Evolutionary conservation across 2,329 filamentous ascomycete species (phyloP).

Genomic region (Cladosporium sp.): DNA sequence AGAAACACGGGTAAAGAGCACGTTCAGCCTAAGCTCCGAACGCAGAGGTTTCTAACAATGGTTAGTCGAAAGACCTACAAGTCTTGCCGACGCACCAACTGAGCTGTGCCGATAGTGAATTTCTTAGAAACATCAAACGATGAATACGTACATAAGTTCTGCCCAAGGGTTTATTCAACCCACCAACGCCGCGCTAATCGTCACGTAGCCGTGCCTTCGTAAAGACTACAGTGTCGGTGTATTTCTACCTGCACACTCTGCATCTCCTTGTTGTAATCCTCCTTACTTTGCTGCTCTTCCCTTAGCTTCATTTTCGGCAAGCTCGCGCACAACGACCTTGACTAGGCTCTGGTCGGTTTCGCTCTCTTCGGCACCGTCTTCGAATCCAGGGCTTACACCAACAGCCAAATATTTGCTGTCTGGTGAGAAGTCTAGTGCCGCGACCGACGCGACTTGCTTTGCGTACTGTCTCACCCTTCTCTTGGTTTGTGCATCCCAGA

Average conservation of each 20-base stretch:
- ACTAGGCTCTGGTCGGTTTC: conserved; percentile 63
- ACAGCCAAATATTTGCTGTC: conserved; percentile 76
- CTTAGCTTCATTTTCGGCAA: conserved; percentile 83
- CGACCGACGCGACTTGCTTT: conserved; percentile 72
- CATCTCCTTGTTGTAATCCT: not conserved
- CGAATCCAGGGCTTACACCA: conserved; percentile 79
- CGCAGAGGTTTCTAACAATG: too few species aligned
- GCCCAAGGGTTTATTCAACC: not conserved
- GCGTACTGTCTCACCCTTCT: conserved; percentile 85
- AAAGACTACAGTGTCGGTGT: too few species aligned
- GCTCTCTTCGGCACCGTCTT: conserved; percentile 79
- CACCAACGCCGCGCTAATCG: conserved; percentile 8
- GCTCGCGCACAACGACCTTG: conserved; percentile 74
- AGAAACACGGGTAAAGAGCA: too few species aligned
- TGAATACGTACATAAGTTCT: conserved; percentile 2
- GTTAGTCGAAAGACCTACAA: too few species aligned
- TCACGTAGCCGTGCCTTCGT: not conserved
- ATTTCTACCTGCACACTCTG: too few species aligned
- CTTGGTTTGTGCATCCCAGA: conserved; percentile 92
- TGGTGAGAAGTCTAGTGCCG: conserved; percentile 68
- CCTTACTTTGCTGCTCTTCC: conserved; percentile 66
- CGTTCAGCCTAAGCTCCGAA: too few species aligned
- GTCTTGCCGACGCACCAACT: too few species aligned
- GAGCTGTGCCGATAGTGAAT: too few species aligned
- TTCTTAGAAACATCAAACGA: too few species aligned